Evolutionary conservation across 257 asterid genomes (phyloP), one percentile per base, ranked within the genome.

Genomic region (Datura wrightii): DNA sequence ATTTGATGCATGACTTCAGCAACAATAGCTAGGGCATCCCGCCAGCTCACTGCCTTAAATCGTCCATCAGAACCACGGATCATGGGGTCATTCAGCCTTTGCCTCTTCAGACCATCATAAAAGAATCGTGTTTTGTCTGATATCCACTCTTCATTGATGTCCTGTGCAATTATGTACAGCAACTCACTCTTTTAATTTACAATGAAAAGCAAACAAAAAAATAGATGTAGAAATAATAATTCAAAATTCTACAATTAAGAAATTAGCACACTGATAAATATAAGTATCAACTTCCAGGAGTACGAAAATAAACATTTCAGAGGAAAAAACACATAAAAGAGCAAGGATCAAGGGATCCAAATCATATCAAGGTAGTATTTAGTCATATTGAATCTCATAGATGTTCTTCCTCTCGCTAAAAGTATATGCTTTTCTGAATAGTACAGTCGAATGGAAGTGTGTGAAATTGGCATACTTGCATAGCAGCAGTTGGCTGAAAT

Each of bases 71-170:
- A 91, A 83, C 98, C 94, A 8, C 99, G 96, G 85, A 97, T 89
- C 99, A 97, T 97, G 72, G 99, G 99, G 85, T 97, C 99, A 86
- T 94, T 97, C 80, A 97, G 88, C 92, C 99, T 93, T 86, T 97
- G 99, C 90, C 98, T 94, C 97, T 97, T 97, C 86, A 97, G 90
- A 85, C 99, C 99, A 88, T 97, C 99, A 82, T 97, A 97, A 90
- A 86, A 95, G 93, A 97, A 97, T 79, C 99, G 98, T 31, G 98
- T 97, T 90, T 95, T 97, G 85, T 97, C 99, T 76, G 99, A 97
- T 88, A 97, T 97, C 99, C 99, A 97, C 88, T 97, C 99, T 86
- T 97, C 99, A 81, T 97, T 97, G 87, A 97, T 97, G 83, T 94
- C 99, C 99, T 93, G 91, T 83, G 90, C 41, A 56, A 84, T 19